Evolutionary conservation across 2,329 filamentous ascomycete species (phyloP), one percentile per base, ranked within the genome.

Genomic region (Aspergillus quadricinctus): DNA sequence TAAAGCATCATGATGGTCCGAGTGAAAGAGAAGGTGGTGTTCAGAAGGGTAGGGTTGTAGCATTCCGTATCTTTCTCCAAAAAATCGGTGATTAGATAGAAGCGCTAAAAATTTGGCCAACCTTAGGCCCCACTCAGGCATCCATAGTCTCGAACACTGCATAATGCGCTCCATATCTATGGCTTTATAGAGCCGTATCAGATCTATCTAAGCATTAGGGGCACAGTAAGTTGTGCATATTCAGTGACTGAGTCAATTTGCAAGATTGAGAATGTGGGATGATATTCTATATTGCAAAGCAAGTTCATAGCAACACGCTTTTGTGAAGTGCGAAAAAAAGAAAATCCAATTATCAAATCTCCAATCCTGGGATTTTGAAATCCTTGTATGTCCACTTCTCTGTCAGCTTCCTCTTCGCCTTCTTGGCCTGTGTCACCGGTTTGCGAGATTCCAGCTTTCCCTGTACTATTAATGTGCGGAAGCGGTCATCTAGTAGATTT

Each of bases 361-460:
- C 60, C 49, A 66, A 49, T 10, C 71, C 72, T 56, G 71, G 71
- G 19, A 89, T 75, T 65, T 80, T 82, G 75, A 96, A 99, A 72
- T 99, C 94, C 81, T 99, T 99, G 80, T 96, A 90, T 48, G 88
- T 86, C 94, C 94, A 99, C 78, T 97, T 99, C 83, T 97, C 94
- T 6, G 91, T 96, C 52, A 86, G 76, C 73, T 89, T 90, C 64
- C 80, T 86, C 81, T 87, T 92, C 61, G 85, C 84, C 80, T 94
- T 90, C 82, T 90, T 96, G 67, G 83, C 83, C 77, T 94, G 93
- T 6, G 87, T 83, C 56, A 93, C 84, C 52, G 87, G 87, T 71
- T 88, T 88, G 65, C 94, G 83, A 50, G 84, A 83, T 80, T 99
- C 94, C 59, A 99, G 77, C 77, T 94, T 96, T 57, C 94, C 94